A percentile compares a stretch with the other conserved stretches of the same genome.
Conservation (phyloP, 441 rosid genomes). For the Gossypium gossypioides region DNA sequence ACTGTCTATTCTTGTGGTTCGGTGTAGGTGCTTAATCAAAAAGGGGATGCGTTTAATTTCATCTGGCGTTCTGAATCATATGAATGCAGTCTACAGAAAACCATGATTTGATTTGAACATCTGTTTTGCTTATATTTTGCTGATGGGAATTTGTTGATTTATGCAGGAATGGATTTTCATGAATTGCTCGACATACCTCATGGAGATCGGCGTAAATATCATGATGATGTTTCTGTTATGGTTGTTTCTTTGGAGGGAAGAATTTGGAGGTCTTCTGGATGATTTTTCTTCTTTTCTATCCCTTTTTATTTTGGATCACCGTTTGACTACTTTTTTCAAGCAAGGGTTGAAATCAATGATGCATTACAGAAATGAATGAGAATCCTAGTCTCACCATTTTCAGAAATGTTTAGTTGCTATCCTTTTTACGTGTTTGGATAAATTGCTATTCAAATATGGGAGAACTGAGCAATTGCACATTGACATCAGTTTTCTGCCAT, state of each 20-base stretch:
- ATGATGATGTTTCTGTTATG: slow-evolving; percentile 91
- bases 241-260: slow-evolving; percentile 93
- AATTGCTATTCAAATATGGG: background rate
- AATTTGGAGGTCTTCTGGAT: slow-evolving; percentile 92
- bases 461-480: background rate
- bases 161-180: slow-evolving; percentile 89
- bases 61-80: background rate
- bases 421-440: background rate
- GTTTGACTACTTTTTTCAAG: slow-evolving; percentile 22
- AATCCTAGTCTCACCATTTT: slow-evolving; percentile 8
- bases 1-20: background rate
- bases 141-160: background rate
- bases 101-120: background rate
- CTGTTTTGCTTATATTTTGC: background rate
- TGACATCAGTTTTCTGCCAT: background rate
- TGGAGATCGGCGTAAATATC: slow-evolving; percentile 86
- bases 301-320: background rate
- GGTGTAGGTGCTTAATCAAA: background rate
- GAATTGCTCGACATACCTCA: slow-evolving; percentile 83
- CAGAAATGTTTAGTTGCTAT: background rate
- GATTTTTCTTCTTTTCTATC: slow-evolving; percentile 14
- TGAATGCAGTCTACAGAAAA: background rate
- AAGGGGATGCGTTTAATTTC: background rate
- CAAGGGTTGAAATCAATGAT: slow-evolving; percentile 25
- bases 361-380: slow-evolving; percentile 25